Conservation (phyloP, 306 rosid genomes). For the Prunus mira region DNA sequence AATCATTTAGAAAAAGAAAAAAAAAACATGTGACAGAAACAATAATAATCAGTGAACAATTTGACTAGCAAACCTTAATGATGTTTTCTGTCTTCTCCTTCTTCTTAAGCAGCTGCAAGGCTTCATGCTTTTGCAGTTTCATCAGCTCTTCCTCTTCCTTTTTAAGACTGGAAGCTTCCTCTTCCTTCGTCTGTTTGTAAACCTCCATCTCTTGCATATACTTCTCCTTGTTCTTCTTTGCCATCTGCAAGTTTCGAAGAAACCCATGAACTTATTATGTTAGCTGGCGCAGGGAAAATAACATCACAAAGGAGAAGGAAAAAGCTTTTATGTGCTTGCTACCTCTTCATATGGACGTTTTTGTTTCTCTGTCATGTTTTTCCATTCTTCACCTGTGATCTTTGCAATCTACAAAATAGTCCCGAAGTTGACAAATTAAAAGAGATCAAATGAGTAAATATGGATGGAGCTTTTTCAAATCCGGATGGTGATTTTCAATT, state of each 20-base stretch:
- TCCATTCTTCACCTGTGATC: conserved; percentile 87
- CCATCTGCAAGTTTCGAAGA: conserved; percentile 38
- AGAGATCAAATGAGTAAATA: neutral
- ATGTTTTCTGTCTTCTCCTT: conserved; percentile 86
- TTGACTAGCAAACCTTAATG: conserved; percentile 50
- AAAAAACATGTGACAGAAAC: neutral
- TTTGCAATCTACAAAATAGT: conserved; percentile 48
- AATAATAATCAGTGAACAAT: neutral
- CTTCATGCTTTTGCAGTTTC: conserved; percentile 89
- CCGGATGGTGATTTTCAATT: neutral
- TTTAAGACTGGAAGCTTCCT: conserved; percentile 54
- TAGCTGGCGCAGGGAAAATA: no score
- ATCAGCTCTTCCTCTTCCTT: conserved; percentile 76
- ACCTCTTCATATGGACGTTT: conserved; percentile 85
- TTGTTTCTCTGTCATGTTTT: conserved; percentile 63
- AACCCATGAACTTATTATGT: neutral
- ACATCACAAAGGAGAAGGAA: neutral
- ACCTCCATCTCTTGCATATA: conserved; percentile 67
- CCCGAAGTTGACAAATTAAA: neutral
- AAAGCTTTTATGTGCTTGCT: neutral
- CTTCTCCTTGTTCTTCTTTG: conserved; percentile 79
- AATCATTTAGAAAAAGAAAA: neutral
- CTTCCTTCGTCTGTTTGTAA: conserved; percentile 72
- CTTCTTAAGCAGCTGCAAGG: conserved; percentile 73
- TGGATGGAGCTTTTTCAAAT: neutral